Evolutionary conservation across 164 flowering plant genomes (phyloP), one percentile per base, ranked within the genome.

Genomic region (Akebia trifoliata): DNA sequence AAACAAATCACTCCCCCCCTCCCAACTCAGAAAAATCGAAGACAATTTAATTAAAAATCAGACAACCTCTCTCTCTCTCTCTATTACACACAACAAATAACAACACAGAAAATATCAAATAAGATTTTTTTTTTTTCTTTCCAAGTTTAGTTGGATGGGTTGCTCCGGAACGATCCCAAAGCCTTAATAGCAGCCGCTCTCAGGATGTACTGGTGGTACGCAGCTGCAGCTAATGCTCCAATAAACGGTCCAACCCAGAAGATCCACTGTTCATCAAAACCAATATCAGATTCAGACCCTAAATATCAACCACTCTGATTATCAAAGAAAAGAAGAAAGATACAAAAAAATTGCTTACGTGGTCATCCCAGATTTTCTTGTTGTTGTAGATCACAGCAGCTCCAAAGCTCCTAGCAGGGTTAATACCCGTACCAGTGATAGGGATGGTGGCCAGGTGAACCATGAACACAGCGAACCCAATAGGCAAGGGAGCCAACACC

Each of bases 211-310:
- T 86, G 90, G 59, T 86, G 93, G 62, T 81, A 86, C 0, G 81
- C 84, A 15, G 93, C 87, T 43, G 93, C 93, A 21, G 78, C 81
- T 8, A 76, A 69, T 20, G 87, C 89, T 64, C 93, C 88, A 5
- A 81, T 64, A 22, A 83, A 81, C 1, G 92, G 92, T 35, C 92
- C 92, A 46, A 83, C 92, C 93, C 93, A 85, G 78, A 85, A 85
- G 26, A 85, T 76, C 93, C 93, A 85, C 89, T 85, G 77, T 40
- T 20, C 49, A 31, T 26, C 56, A 8, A 10, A 24, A 4, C 24
- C 44, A 52, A 53, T 17, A 36, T 11, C 2, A 52, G 8, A 38
- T 8, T 37, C 3, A 20, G 35, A 21, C 8, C n/a, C 40, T 0
- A 6, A 32, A 32, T 7, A 28, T 24, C 10, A 48, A 4, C 24